These are phyloP conservation scores for Pseudocercospora eumusae DNA, from an alignment of 2,329 filamentous ascomycete species.

Conservation along the genomic window DNA sequence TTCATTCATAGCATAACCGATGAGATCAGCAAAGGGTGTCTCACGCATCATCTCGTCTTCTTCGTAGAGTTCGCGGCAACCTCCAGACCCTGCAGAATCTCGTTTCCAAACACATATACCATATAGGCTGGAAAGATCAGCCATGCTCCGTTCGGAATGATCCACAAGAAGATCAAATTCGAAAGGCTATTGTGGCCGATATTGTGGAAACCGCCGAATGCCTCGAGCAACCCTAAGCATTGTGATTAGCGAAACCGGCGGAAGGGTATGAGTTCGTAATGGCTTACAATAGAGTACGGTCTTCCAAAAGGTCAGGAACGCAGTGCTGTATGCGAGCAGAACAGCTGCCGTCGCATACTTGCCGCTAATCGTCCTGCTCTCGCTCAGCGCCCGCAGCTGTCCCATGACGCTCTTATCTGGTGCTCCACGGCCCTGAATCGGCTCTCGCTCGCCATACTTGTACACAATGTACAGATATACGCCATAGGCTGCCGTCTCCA, in stretches of 20 bases:
- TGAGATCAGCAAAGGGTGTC: not conserved
- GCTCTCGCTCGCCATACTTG: slow-evolving; percentile 43
- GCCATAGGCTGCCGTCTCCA: slow-evolving; percentile 68
- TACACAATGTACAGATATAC: slow-evolving; percentile 61
- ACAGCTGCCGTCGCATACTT: slow-evolving; percentile 56
- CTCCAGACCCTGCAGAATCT: slow-evolving; percentile 63
- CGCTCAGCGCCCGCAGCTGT: slow-evolving; percentile 50
- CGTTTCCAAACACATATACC: slow-evolving; percentile 59
- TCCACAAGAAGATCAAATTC: slow-evolving; percentile 61
- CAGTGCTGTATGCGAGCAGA: slow-evolving; percentile 60
- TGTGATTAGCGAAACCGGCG: not conserved
- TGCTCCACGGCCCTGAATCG: slow-evolving; percentile 41
- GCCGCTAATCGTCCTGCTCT: slow-evolving; percentile 55
- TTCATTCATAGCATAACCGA: not conserved
- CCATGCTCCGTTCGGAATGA: slow-evolving; percentile 68
- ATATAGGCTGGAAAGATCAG: slow-evolving; percentile 64
- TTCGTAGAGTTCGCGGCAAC: slow-evolving; percentile 41
- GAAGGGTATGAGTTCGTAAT: slow-evolving; percentile 2
- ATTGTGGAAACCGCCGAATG: slow-evolving; percentile 61
- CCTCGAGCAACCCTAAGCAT: slow-evolving; percentile 59
- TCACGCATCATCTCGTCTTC: slow-evolving; percentile 28
- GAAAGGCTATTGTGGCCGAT: slow-evolving; percentile 62
- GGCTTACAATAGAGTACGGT: slow-evolving; percentile 63
- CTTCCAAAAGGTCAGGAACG: slow-evolving; percentile 67
- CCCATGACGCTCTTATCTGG: slow-evolving; percentile 47